These are phyloP conservation scores for Xanthoconium stramineum DNA, from an alignment of 768 basidiomycete species.

Conservation along the genomic window DNA sequence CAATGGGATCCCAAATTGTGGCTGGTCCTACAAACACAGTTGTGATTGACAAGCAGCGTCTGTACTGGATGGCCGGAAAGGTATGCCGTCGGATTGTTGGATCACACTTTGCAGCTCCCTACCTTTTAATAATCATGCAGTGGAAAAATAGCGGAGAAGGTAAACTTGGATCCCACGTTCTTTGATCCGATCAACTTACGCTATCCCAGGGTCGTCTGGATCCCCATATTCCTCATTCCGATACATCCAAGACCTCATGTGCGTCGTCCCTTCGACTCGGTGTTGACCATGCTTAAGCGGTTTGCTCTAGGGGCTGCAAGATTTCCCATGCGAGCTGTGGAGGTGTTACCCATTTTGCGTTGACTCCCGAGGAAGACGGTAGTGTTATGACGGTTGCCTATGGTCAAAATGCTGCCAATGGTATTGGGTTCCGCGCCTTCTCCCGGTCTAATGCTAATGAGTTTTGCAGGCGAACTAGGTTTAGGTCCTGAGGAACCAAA, in stretches of 20 bases:
- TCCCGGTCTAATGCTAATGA: neutral
- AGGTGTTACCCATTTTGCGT: slow-evolving; percentile 85
- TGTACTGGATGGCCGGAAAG: slow-evolving; percentile 87
- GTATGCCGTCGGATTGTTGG: slow-evolving; percentile 30
- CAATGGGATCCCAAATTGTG: slow-evolving; percentile 58
- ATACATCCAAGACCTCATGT: slow-evolving; percentile 85
- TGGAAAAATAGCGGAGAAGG: slow-evolving; percentile 98
- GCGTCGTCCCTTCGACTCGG: slow-evolving; percentile 16
- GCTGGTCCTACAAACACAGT: slow-evolving; percentile 86
- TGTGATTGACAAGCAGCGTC: slow-evolving; percentile 78
- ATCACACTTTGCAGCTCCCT: neutral
- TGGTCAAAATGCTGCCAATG: slow-evolving; percentile 86
- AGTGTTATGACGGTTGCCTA: slow-evolving; percentile 81
- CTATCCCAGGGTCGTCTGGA: slow-evolving; percentile 75
- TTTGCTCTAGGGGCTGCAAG: slow-evolving; percentile 66
- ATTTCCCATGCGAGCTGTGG: slow-evolving; percentile 67
- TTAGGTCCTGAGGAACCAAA: slow-evolving; percentile 78
- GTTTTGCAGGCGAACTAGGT: slow-evolving; percentile 67
- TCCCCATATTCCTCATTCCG: slow-evolving; percentile 88
- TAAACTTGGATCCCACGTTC: slow-evolving; percentile 17
- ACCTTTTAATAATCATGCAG: slow-evolving; percentile 36
- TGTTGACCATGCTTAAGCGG: neutral
- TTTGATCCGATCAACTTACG: slow-evolving; percentile 2
- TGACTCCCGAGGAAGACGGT: slow-evolving; percentile 72
- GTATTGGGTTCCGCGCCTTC: slow-evolving; percentile 31